These are phyloP conservation scores for Rutidosis leptorrhynchoides DNA, from an alignment of 129 eudicot species.

Conservation along the genomic window DNA sequence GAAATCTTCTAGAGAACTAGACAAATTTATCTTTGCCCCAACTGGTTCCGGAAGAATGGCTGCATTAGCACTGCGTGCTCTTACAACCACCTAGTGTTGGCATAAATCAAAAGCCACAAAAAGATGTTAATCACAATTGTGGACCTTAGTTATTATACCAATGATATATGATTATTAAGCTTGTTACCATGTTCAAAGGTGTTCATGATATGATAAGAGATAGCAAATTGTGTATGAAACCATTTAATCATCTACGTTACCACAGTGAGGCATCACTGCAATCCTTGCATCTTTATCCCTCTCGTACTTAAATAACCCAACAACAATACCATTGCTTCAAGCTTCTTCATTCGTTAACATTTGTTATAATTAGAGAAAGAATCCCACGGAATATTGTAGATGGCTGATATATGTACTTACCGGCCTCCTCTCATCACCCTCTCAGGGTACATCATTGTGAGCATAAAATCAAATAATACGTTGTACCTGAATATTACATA, in stretches of 20 bases:
- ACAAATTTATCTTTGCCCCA: conserved; percentile 31
- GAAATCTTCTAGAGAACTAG: conserved; percentile 34
- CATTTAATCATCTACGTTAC: conserved; percentile 27
- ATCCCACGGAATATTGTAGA: no score
- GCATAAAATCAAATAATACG: conserved; percentile 27
- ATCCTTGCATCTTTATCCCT: conserved; percentile 30
- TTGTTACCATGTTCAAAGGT: conserved; percentile 31
- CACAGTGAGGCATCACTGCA: conserved; percentile 36
- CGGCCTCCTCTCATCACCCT: conserved; percentile 34
- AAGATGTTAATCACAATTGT: no score
- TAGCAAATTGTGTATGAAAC: conserved; percentile 23
- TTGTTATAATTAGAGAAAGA: no score
- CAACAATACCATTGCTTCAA: no score
- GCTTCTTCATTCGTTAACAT: no score
- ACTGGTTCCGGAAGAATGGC: conserved; percentile 29
- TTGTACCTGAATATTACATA: conserved; percentile 23
- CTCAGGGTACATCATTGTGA: conserved; percentile 15
- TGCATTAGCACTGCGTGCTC: conserved; percentile 25
- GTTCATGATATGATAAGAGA: conserved; percentile 24
- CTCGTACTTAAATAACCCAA: conserved; percentile 29
- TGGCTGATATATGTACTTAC: no score
- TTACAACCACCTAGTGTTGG: no score
- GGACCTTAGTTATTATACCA: no score
- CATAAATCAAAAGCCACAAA: no score
- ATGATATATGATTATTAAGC: no score